These are phyloP conservation scores for Priceomyces haplophilus DNA, from an alignment of 805 yeast species.

Conservation along the genomic window DNA sequence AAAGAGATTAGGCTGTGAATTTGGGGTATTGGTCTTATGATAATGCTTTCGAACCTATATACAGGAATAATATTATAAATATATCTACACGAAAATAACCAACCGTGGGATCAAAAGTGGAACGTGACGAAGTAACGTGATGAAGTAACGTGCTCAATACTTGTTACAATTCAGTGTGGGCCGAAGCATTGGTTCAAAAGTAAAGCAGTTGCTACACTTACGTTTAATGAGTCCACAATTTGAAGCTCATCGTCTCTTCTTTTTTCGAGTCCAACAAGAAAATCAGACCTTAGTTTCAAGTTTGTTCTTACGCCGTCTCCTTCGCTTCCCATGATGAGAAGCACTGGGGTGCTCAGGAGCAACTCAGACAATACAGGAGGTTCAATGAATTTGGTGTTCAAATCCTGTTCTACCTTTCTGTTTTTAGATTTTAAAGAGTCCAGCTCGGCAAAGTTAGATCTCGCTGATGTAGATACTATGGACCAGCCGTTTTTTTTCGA, in stretches of 20 bases:
- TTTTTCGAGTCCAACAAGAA: constrained; percentile 40
- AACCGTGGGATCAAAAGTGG: too few species aligned
- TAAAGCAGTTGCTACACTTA: constrained; percentile 83
- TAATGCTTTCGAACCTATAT: neutral
- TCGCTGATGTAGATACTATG: constrained; percentile 58
- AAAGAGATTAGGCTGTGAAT: neutral
- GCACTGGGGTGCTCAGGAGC: constrained; percentile 51
- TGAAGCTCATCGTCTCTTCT: constrained; percentile 24
- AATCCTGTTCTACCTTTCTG: constrained; percentile 24
- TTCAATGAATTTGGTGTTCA: constrained; percentile 35
- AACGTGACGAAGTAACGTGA: too few species aligned
- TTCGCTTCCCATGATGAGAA: constrained; percentile 82
- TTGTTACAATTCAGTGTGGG: neutral
- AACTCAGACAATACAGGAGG: constrained; percentile 43
- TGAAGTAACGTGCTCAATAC: too few species aligned
- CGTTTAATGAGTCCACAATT: constrained; percentile 76
- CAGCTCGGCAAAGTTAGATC: constrained; percentile 20
- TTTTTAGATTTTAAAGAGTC: constrained; percentile 21
- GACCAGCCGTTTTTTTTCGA: constrained; percentile 65
- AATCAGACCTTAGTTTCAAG: constrained; percentile 56
- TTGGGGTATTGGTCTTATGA: neutral
- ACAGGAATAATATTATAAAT: neutral
- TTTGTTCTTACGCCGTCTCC: constrained; percentile 77
- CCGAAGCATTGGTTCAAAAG: constrained; percentile 32
- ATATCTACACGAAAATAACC: neutral